Percentiles rank a stretch among this genome's conserved stretches.
Evolutionary conservation across 2,329 filamentous ascomycete species (phyloP).

Genomic region (Hirsutella rhossiliensis): DNA sequence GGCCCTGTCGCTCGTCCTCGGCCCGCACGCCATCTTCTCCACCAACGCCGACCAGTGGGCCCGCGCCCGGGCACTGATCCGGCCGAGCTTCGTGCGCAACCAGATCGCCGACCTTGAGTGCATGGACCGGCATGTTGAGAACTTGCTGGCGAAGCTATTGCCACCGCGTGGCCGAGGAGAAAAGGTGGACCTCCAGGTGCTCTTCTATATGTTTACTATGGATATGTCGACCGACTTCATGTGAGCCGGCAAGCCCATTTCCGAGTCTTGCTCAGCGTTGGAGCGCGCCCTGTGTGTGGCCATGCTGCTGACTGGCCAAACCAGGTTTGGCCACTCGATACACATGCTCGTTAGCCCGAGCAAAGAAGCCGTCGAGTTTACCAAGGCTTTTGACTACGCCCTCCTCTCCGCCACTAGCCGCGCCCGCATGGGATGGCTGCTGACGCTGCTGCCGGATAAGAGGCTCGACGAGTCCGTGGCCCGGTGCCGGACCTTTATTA

Average conservation of each 20-base stretch:
- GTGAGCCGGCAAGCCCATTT: constrained; percentile 14
- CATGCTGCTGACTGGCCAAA: too few species aligned
- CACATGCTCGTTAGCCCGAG: constrained; percentile 23
- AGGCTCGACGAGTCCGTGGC: constrained; percentile 25
- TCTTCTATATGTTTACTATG: constrained; percentile 55
- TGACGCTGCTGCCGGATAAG: constrained; percentile 20
- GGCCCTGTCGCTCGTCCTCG: constrained; percentile 31
- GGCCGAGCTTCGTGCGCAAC: constrained; percentile 40
- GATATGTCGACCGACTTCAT: constrained; percentile 58
- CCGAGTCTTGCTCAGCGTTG: too few species aligned
- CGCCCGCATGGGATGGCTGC: constrained; percentile 27
- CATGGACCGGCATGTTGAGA: constrained; percentile 56
- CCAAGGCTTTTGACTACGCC: constrained; percentile 33
- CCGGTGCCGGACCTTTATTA: constrained; percentile 34
- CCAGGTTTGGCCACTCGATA: constrained; percentile 29
- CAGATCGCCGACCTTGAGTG: constrained; percentile 55
- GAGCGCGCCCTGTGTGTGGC: too few species aligned
- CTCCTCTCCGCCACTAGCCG: constrained; percentile 25
- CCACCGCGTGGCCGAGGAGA: constrained; percentile 42
- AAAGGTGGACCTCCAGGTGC: constrained; percentile 46
- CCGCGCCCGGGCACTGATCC: constrained; percentile 35
- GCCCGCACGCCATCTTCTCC: constrained; percentile 39
- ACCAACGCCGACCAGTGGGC: constrained; percentile 42
- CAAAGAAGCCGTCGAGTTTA: constrained; percentile 28
- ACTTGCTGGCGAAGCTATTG: constrained; percentile 37